Evolutionary conservation across 768 basidiomycete species (phyloP), one percentile per base, ranked within the genome.

Genomic region (Tremella mesenterica): DNA sequence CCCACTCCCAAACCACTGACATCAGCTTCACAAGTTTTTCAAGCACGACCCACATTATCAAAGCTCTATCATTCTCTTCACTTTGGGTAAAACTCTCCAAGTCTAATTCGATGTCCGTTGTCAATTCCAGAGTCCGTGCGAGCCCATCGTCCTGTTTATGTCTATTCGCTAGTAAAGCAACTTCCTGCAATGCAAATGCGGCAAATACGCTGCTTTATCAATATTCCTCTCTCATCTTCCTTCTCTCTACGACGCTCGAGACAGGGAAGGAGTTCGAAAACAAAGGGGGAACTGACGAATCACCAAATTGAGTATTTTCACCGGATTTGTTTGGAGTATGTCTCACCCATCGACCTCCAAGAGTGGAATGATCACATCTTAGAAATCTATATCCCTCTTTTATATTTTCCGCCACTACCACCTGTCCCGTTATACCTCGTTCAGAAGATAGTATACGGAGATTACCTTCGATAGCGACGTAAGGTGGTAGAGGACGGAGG

Each of bases 171-270:
- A 96, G 72, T 9, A 87, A 80, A 13, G 77, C 84, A 1, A 85
- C 86, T 67, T 96, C 93, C 70, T 96, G 92, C 16, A 95, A 69
- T 5, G 85, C 78, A 68, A 96, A 96, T 0, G 89, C 79, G 20
- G 77, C 79, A 68, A 93, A 93, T 44, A 92, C 83, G 1, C 86
- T 86, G 31, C 7, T 20, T n/a, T 26, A 26, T 36, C 49, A 46
- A 34, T 13, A 16, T 28, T 18, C 16, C 25, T 28, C 44, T 46
- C 6, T 23, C 7, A 28, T 62, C 88, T 85, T 1, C 30, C 50
- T 36, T 8, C 4, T 41, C 38, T 41, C 38, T n/a, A n/a, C n/a
- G n/a, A n/a, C n/a, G n/a, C n/a, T n/a, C 34, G 21, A 2, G 47
- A 18, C 26, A 34, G 34, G n/a, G 39, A 44, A 9, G 14, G 26